Percentiles rank a stretch among this genome's conserved stretches.
Conservation (phyloP, 75 land plant species). For the Isoetes taiwanensis region DNA sequence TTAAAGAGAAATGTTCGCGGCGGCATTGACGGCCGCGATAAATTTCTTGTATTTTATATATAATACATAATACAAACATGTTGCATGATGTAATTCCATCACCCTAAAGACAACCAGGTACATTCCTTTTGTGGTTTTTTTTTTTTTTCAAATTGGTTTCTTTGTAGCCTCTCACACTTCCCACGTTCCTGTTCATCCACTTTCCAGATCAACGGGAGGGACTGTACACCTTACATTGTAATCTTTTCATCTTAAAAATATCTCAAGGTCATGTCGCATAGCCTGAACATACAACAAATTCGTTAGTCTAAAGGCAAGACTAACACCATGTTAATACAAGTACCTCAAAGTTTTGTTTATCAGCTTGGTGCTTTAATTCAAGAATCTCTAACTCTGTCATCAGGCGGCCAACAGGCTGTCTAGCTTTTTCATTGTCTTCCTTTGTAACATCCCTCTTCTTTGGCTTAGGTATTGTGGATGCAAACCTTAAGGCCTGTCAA, state of each 20-base stretch:
- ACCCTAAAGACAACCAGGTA: too few relatives aligned
- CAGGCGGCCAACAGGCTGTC: not conserved
- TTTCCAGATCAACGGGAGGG: too few relatives aligned
- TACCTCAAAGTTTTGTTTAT: slow-evolving; percentile 18
- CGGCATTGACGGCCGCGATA: too few relatives aligned
- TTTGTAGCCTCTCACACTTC: too few relatives aligned
- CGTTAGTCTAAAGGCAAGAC: not conserved
- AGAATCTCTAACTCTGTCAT: slow-evolving; percentile 13
- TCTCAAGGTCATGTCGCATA: slow-evolving; percentile 17
- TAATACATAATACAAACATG: too few relatives aligned
- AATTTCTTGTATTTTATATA: too few relatives aligned
- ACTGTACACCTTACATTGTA: too few relatives aligned
- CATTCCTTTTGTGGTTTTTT: too few relatives aligned
- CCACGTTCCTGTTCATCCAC: too few relatives aligned
- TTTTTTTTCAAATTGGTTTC: too few relatives aligned
- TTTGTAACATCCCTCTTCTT: slow-evolving; percentile 9
- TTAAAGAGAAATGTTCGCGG: too few relatives aligned
- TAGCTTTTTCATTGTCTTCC: slow-evolving; percentile 7
- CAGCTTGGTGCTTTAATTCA: slow-evolving; percentile 18
- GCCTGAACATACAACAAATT: slow-evolving; percentile 1
- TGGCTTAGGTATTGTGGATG: slow-evolving; percentile 19
- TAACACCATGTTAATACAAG: not conserved
- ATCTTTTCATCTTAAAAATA: slow-evolving; percentile 11
- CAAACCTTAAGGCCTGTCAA: slow-evolving; percentile 19
- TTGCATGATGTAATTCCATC: too few relatives aligned